phyloP scores from a whole-genome alignment of 345 rosid species.

The Moricandia arvensis region DNA sequence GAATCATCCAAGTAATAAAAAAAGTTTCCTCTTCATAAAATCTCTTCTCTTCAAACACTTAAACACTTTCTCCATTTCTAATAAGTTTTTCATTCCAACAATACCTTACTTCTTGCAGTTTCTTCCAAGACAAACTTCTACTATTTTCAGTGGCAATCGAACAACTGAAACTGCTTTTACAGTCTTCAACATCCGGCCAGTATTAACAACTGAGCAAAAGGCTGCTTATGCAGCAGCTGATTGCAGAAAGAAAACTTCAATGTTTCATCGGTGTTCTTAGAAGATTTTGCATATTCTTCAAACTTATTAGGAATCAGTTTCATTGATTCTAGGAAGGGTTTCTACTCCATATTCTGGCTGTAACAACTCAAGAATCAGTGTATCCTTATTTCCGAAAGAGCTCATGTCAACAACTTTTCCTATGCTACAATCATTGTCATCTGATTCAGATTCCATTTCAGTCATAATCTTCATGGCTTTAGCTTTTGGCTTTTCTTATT shows the following conservation, averaged over 20 bases:
- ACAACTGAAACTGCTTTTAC: conserved; percentile 4
- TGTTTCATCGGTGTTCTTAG: conserved; percentile 18
- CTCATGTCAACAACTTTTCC: conserved; percentile 54
- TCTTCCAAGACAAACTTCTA: conserved; percentile 76
- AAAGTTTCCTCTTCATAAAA: too few relatives aligned
- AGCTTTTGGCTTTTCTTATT: conserved; percentile 50
- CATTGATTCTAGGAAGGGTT: conserved; percentile 9
- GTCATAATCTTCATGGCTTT: conserved; percentile 40
- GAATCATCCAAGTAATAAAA: too few relatives aligned
- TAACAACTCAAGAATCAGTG: not conserved
- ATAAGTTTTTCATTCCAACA: too few relatives aligned
- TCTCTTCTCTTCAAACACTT: too few relatives aligned
- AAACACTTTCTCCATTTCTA: too few relatives aligned
- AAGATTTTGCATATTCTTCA: not conserved
- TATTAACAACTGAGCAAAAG: not conserved
- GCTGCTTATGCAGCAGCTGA: not conserved
- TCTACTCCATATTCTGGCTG: conserved; percentile 8
- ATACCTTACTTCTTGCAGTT: conserved; percentile 74
- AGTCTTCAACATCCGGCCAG: conserved; percentile 6
- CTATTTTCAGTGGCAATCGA: conserved; percentile 32
- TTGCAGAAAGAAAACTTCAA: conserved; percentile 25
- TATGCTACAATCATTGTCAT: conserved; percentile 46
- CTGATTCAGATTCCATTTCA: conserved; percentile 40
- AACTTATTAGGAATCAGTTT: too few relatives aligned
- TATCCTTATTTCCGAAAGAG: conserved; percentile 33